Base-by-base conservation (phyloP, 768 basidiomycete species). In the Rhodotorula taiwanensis region DNA sequence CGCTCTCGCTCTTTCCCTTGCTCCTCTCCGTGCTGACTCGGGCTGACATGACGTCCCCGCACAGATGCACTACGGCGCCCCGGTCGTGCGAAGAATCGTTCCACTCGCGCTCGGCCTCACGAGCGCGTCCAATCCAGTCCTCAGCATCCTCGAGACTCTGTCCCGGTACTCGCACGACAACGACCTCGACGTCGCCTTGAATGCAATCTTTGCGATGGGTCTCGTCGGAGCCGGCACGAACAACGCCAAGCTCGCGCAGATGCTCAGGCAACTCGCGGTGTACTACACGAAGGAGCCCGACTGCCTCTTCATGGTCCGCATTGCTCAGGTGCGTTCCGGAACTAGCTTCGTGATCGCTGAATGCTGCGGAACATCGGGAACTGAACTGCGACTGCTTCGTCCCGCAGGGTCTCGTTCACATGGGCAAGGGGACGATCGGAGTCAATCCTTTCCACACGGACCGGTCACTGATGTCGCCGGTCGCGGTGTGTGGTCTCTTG, bases 111-210 rank as follows among this genome's bases (percentile, higher is more conserved):
- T 99, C 54, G 94, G 90, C 62, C 84, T 98, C 60, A 83, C 97
- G 76, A 92, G 86, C 76, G 84, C 91, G 39, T 99, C 95, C 42
- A 98, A 98, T 76, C 95, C 95, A 18, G 88, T 90, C 77, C 81
- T 98, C 8, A 82, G 87, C 43, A 87, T 99, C 67, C 85, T 99
- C 68, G 95, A 99, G 75, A 97, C 92, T 0, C 84, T 99, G 18
- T 98, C 94, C 10, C 94, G 94, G 76, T 99, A 99, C 79, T 94
- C 90, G 64, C 95, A 99, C 79, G 94, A 99, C 79, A 92, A 88
- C 72, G 95, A 99, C 77, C 84, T 98, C n/a, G 81, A 84, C 47
- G 95, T 99, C 15, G 95, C 94, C 0, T 82, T 90, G 54, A 98
- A 97, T 73, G 89, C 95, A 31, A 97, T 99, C 77, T 89, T 98